A percentile compares a stretch with the other conserved stretches of the same genome.
Conservation (phyloP, 805 yeast species). For the Candida railenensis region DNA sequence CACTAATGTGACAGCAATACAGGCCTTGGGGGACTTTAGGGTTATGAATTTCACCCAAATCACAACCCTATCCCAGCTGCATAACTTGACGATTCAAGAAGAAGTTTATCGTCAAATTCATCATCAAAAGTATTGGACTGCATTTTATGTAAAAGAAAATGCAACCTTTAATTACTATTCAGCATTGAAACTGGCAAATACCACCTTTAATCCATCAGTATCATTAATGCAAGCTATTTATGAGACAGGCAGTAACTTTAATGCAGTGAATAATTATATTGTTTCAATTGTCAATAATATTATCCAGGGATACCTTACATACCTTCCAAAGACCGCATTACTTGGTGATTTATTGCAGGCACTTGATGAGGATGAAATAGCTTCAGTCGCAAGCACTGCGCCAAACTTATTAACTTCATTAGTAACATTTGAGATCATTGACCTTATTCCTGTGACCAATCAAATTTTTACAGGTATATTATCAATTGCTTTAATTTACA, state of each 20-base stretch:
- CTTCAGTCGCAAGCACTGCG: constrained; percentile 10
- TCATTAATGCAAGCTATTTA: constrained; percentile 24
- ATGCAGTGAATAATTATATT: constrained; percentile 25
- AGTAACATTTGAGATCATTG: constrained; percentile 22
- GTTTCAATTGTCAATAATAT: constrained; percentile 15
- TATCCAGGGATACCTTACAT: constrained; percentile 14
- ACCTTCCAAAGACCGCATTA: constrained; percentile 19
- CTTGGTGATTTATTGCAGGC: constrained; percentile 13
- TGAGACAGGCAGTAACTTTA: constrained; percentile 34
- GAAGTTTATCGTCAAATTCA: constrained; percentile 29
- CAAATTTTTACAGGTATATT: constrained; percentile 29
- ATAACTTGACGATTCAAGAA: constrained; percentile 21
- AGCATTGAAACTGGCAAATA: constrained; percentile 16
- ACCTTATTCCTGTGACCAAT: constrained; percentile 22
- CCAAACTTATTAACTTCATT: constrained; percentile 23
- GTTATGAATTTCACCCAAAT: constrained; percentile 19
- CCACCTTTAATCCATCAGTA: constrained; percentile 16
- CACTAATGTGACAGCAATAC: constrained; percentile 18
- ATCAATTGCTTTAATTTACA: constrained; percentile 31
- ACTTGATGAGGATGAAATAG: constrained; percentile 8
- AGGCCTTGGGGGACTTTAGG: constrained; percentile 22
- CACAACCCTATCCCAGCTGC: constrained; percentile 14
- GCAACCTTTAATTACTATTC: constrained; percentile 23
- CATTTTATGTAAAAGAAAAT: constrained; percentile 27
- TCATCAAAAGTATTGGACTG: constrained; percentile 30